Evolutionary conservation across 306 rosid genomes (phyloP).

Genomic region (Comarum palustre): DNA sequence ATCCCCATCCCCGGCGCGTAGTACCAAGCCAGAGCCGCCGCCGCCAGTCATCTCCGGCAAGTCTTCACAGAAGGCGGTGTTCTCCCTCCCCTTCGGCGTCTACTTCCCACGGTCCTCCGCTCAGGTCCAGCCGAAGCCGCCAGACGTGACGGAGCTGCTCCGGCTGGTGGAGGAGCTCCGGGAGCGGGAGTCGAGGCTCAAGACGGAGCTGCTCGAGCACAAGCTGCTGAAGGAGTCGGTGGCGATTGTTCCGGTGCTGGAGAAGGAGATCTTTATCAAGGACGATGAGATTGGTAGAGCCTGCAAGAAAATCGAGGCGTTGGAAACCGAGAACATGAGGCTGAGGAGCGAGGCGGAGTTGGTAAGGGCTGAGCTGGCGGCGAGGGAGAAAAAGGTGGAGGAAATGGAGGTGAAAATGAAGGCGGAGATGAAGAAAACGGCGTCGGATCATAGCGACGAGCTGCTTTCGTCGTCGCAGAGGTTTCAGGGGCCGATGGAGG

Average conservation of each 20-base stretch:
- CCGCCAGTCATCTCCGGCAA: slow-evolving; percentile 54
- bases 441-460: slow-evolving; percentile 41
- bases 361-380: slow-evolving; percentile 36
- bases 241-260: slow-evolving; percentile 74
- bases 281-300: slow-evolving; percentile 52
- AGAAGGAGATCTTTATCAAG: slow-evolving; percentile 54
- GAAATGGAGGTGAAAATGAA: slow-evolving; percentile 39
- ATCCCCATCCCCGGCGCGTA: slow-evolving; percentile 64
- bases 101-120: slow-evolving; percentile 93
- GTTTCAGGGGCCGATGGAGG: slow-evolving; percentile 56
- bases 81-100: slow-evolving; percentile 78
- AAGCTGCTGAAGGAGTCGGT: slow-evolving; percentile 75
- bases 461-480: slow-evolving; percentile 60
- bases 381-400: slow-evolving; percentile 36
- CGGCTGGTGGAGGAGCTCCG: slow-evolving; percentile 84
- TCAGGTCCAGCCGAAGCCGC: slow-evolving; percentile 94
- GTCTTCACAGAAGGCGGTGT: slow-evolving; percentile 59
- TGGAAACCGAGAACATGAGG: slow-evolving; percentile 54
- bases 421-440: slow-evolving; percentile 56
- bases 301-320: slow-evolving; percentile 32
- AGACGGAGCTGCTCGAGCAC: slow-evolving; percentile 79
- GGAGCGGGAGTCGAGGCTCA: slow-evolving; percentile 82
- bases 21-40: slow-evolving; percentile 22
- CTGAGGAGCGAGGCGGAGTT: slow-evolving; percentile 42
- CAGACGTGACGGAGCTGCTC: slow-evolving; percentile 82